Percentiles rank a stretch among this genome's conserved stretches.
phyloP scores from a whole-genome alignment of 495 filamentous ascomycete genomes.

The Hypoxylon fragiforme region DNA sequence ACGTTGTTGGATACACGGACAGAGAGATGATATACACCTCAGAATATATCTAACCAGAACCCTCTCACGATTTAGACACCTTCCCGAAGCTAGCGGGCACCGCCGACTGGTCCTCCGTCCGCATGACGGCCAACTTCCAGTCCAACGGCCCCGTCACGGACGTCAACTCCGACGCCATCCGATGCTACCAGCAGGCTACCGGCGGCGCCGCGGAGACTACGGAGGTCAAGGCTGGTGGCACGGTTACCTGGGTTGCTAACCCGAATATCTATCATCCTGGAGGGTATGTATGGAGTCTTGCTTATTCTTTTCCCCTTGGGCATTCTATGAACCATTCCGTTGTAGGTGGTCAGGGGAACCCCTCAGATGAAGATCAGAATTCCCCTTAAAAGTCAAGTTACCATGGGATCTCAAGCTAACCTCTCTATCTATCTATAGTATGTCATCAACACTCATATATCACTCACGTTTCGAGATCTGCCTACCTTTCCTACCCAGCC shows the following conservation, averaged over 20 bases:
- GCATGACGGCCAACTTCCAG: constrained; percentile 53
- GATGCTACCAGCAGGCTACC: constrained; percentile 53
- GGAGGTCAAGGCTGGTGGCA: constrained; percentile 50
- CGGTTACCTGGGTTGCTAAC: constrained; percentile 49
- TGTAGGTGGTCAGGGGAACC: too few species aligned
- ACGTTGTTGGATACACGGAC: neutral
- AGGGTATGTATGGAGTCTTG: constrained; percentile 29
- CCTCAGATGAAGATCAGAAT: too few species aligned
- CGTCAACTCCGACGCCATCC: constrained; percentile 51
- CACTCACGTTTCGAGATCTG: neutral
- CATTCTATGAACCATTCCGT: too few species aligned
- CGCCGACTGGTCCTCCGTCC: constrained; percentile 54
- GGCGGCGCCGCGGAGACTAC: constrained; percentile 45
- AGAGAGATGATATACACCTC: neutral
- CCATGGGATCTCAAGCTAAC: too few species aligned
- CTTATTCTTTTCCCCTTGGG: too few species aligned
- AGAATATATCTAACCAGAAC: constrained; percentile 33
- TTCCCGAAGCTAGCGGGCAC: constrained; percentile 40
- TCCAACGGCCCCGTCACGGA: constrained; percentile 56
- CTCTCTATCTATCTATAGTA: constrained; percentile 17
- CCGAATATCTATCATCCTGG: constrained; percentile 55
- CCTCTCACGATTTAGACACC: constrained; percentile 23
- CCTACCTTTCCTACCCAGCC: neutral
- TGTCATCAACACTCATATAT: constrained; percentile 1
- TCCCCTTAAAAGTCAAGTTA: too few species aligned